Percentiles rank a stretch among this genome's conserved stretches.
Conservation (phyloP, 805 yeast genomes). For the Spathaspora passalidarum region DNA sequence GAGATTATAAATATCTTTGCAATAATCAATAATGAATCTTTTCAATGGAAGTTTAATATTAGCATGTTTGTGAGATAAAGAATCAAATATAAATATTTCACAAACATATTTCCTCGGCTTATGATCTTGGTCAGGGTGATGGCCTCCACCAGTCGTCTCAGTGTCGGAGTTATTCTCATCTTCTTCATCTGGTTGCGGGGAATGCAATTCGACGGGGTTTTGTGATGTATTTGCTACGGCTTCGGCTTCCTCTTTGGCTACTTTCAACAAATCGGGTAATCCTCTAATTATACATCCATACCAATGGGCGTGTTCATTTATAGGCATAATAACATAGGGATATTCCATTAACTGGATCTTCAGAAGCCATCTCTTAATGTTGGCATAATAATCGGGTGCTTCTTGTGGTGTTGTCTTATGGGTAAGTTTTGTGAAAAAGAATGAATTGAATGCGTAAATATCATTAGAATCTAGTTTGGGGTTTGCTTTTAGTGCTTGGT, state of each 20-base stretch:
- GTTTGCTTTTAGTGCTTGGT: conserved; percentile 16
- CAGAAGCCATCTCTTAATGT: conserved; percentile 75
- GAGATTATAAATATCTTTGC: conserved; percentile 56
- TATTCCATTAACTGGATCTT: conserved; percentile 58
- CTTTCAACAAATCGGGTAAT: conserved; percentile 32
- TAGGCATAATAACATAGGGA: conserved; percentile 70
- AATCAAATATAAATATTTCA: conserved; percentile 68
- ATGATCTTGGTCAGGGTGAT: neutral
- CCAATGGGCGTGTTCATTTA: conserved; percentile 85
- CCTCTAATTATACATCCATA: conserved; percentile 71
- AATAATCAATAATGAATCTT: conserved; percentile 62
- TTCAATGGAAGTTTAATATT: conserved; percentile 52
- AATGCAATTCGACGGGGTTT: neutral
- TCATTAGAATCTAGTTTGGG: conserved; percentile 15
- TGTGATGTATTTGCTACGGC: neutral
- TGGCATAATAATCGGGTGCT: conserved; percentile 45
- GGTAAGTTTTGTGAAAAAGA: conserved; percentile 69
- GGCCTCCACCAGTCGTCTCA: neutral
- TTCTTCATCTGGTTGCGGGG: neutral
- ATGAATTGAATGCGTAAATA: conserved; percentile 71
- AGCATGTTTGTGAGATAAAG: conserved; percentile 60
- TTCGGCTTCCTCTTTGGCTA: conserved; percentile 7
- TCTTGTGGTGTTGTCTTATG: conserved; percentile 17
- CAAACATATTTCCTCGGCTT: conserved; percentile 8
- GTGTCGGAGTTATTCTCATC: neutral